Conservation (phyloP, 2,329 filamentous ascomycete genomes). For the Davidsoniella australis region DNA sequence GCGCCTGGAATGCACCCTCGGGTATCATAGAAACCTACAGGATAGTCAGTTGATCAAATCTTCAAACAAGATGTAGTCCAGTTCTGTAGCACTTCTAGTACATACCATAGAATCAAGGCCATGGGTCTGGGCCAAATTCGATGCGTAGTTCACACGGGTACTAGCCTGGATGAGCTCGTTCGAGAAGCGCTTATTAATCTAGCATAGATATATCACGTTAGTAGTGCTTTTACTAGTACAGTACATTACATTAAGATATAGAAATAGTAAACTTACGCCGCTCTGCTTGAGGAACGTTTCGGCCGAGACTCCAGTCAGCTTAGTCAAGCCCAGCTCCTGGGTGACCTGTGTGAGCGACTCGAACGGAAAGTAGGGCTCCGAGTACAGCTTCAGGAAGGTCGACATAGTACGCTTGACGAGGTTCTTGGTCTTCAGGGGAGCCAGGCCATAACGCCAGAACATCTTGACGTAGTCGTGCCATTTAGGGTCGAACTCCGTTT, state of each 20-base stretch:
- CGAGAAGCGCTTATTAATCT: slow-evolving; percentile 50
- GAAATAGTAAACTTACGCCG: slow-evolving; percentile 23
- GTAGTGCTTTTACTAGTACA: background rate
- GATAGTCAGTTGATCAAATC: background rate
- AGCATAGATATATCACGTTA: background rate
- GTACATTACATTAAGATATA: background rate
- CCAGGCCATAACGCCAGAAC: slow-evolving; percentile 69
- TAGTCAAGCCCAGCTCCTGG: slow-evolving; percentile 47
- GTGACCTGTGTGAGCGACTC: slow-evolving; percentile 52
- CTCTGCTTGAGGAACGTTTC: slow-evolving; percentile 53
- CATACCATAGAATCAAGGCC: slow-evolving; percentile 67
- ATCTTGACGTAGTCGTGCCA: slow-evolving; percentile 74
- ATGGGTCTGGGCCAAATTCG: slow-evolving; percentile 73
- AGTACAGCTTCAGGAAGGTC: slow-evolving; percentile 66
- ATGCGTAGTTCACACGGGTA: slow-evolving; percentile 87
- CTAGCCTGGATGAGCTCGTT: slow-evolving; percentile 77
- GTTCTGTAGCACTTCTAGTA: background rate
- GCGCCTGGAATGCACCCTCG: slow-evolving; percentile 60
- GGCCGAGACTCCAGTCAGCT: slow-evolving; percentile 54
- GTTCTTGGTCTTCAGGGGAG: slow-evolving; percentile 55
- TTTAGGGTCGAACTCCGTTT: slow-evolving; percentile 23
- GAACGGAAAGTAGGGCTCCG: slow-evolving; percentile 72
- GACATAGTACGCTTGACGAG: slow-evolving; percentile 55
- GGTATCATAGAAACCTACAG: slow-evolving; percentile 64
- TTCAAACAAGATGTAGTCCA: background rate